Base-by-base conservation (phyloP, 2,329 filamentous ascomycete species). In the Colletotrichum neosansevieriae region DNA sequence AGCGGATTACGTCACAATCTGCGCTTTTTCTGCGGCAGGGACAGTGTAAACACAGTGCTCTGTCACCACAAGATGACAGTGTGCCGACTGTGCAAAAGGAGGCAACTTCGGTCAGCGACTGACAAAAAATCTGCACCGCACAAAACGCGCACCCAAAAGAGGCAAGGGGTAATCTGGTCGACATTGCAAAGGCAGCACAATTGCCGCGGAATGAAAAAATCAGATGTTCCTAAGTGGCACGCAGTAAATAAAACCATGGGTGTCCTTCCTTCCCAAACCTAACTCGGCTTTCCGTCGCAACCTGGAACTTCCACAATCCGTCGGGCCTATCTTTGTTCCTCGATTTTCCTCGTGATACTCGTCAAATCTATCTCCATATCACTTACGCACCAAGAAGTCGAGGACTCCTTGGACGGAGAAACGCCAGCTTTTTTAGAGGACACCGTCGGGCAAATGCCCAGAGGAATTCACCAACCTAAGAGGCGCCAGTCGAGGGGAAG, bases 111-210 rank as follows among this genome's bases (percentile, higher is more conserved):
- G 54, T 49, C 32, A 32, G 45, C 59, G 60, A 65, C 40, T 56
- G 32, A 15, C 53, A 69, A 29, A 67, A 54, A 66, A 56, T 66
- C 66, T 69, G 66, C 66, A 69, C 54, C 54, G 66, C 61, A 69
- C 54, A 69, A 69, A 60, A 69, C 66, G 56, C 66, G 66, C 61
- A 69, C 49, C 66, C 19, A 32, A 49, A 68, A 56, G n/a, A 60
- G 12, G 66, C 61, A 54, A 69, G 65, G 66, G 49, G 50, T 45
- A 40, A 24, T 56, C 61, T 65, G 13, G 24, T 7, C 53, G 53
- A 15, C 64, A 67, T 67, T 67, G 56, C 64, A 58, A n/a, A 67
- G 47, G 13, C 57, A 54, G 56, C 66, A 65, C 61, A 66, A 66
- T 54, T 69, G 49, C 61, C 66, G 60, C 65, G 32, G 45, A 53